These are phyloP conservation scores for Aspergillus sp. DNA, from an alignment of 2,329 filamentous ascomycete species.

Conservation along the genomic window DNA sequence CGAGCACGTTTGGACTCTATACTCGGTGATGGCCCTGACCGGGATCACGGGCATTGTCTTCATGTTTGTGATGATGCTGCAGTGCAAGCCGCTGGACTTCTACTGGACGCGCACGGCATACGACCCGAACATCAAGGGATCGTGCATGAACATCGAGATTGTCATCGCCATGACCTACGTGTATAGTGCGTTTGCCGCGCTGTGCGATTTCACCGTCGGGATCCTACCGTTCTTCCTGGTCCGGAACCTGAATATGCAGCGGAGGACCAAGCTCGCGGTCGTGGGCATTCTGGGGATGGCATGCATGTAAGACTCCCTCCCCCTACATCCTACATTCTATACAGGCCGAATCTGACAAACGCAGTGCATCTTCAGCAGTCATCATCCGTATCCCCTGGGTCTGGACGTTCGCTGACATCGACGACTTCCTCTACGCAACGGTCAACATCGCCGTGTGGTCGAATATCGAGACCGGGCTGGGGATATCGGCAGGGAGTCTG, in stretches of 20 bases:
- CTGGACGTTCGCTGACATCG: conserved; percentile 26
- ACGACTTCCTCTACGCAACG: conserved; percentile 35
- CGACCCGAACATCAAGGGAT: conserved; percentile 24
- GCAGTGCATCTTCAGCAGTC: conserved; percentile 38
- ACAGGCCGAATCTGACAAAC: conserved; percentile 21
- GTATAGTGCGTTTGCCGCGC: conserved; percentile 24
- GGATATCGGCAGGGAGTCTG: conserved; percentile 40
- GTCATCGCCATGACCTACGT: conserved; percentile 28
- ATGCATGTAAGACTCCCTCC: conserved; percentile 34
- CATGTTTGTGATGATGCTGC: conserved; percentile 47
- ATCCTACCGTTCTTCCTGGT: conserved; percentile 49
- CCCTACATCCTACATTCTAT: conserved; percentile 12
- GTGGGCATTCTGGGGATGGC: conserved; percentile 49
- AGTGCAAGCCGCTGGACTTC: conserved; percentile 43
- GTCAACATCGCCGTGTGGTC: conserved; percentile 38
- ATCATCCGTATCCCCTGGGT: conserved; percentile 40
- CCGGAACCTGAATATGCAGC: conserved; percentile 48
- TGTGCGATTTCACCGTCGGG: conserved; percentile 46
- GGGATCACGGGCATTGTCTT: conserved; percentile 41
- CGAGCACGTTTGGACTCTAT: conserved; percentile 42
- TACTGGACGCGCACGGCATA: conserved; percentile 39
- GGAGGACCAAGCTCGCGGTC: conserved; percentile 45
- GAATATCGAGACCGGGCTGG: conserved; percentile 26
- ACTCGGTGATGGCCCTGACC: conserved; percentile 37
- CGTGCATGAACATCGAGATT: conserved; percentile 35